Percentiles rank a stretch among this genome's conserved stretches.
Evolutionary conservation across 768 basidiomycete species (phyloP).

Genomic region (Russula earlei): DNA sequence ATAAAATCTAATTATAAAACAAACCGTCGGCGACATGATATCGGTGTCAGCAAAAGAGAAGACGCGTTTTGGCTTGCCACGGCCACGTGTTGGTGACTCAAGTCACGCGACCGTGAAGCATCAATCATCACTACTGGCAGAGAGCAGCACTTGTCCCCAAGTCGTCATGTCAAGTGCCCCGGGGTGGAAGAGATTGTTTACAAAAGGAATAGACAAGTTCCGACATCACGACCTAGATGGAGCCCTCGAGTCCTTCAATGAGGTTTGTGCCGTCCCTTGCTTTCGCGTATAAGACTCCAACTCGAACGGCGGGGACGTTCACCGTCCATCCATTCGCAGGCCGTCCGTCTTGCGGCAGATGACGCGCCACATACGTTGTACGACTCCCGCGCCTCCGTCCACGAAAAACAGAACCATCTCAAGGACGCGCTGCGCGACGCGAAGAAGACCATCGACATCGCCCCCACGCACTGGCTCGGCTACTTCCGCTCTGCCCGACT

Average conservation of each 20-base stretch:
- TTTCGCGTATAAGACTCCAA: background rate
- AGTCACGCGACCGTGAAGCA: too few species aligned
- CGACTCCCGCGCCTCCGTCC: slow-evolving; percentile 68
- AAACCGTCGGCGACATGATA: too few species aligned
- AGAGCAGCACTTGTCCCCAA: too few species aligned
- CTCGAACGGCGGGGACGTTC: background rate
- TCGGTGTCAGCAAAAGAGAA: too few species aligned
- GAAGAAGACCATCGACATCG: slow-evolving; percentile 54
- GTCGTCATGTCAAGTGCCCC: background rate
- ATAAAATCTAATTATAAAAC: too few species aligned
- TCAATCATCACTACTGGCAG: too few species aligned
- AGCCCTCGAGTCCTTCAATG: slow-evolving; percentile 3
- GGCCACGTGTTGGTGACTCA: too few species aligned
- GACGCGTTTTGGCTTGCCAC: too few species aligned
- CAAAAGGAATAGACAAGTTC: slow-evolving; percentile 1
- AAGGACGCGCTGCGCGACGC: slow-evolving; percentile 67
- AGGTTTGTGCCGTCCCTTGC: background rate
- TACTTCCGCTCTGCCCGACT: slow-evolving; percentile 67
- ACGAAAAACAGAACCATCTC: slow-evolving; percentile 48
- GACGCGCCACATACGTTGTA: slow-evolving; percentile 33
- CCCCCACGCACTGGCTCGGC: slow-evolving; percentile 65
- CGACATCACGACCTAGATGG: background rate
- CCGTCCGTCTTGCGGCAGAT: slow-evolving; percentile 1
- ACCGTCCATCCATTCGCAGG: background rate
- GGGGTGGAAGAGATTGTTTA: slow-evolving; percentile 5